phyloP scores from a whole-genome alignment of 225 moss, liverwort and hornwort genomes.

The Antitrichia curtipendula region DNA sequence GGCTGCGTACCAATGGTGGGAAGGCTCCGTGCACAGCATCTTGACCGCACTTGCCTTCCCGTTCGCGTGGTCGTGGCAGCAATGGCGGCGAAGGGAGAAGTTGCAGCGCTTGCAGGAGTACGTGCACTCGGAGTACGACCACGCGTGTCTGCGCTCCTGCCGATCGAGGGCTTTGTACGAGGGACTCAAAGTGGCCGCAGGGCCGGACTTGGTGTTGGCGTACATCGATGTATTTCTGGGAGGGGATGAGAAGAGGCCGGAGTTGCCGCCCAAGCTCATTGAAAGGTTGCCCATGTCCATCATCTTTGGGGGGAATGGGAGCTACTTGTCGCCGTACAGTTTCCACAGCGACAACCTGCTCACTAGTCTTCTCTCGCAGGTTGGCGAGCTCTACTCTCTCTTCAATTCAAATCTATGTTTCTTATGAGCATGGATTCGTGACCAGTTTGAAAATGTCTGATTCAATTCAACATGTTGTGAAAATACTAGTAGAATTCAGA shows the following conservation, averaged over 20 bases:
- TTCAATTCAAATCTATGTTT: too few relatives aligned
- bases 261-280: constrained; percentile 64
- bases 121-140: constrained; percentile 91
- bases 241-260: constrained; percentile 87
- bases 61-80: constrained; percentile 92
- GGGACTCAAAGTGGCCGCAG: constrained; percentile 91
- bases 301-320: constrained; percentile 84
- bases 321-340: constrained; percentile 67
- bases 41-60: constrained; percentile 65
- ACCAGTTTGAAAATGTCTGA: not conserved
- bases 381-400: not conserved
- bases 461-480: not conserved
- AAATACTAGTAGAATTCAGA: not conserved
- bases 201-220: constrained; percentile 75
- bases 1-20: constrained; percentile 97
- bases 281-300: constrained; percentile 86
- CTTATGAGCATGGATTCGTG: not conserved
- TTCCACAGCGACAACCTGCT: constrained; percentile 89
- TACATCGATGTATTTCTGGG: constrained; percentile 91
- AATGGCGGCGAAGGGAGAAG: constrained; percentile 78
- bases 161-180: constrained; percentile 90
- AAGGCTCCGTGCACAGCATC: constrained; percentile 92
- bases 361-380: constrained; percentile 78
- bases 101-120: constrained; percentile 80
- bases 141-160: constrained; percentile 89